Percentiles rank a stretch among this genome's conserved stretches.
These are phyloP conservation scores for Trichosporon inkin DNA, from an alignment of 1,284 basidiomycete genomes.

Conservation along the genomic window DNA sequence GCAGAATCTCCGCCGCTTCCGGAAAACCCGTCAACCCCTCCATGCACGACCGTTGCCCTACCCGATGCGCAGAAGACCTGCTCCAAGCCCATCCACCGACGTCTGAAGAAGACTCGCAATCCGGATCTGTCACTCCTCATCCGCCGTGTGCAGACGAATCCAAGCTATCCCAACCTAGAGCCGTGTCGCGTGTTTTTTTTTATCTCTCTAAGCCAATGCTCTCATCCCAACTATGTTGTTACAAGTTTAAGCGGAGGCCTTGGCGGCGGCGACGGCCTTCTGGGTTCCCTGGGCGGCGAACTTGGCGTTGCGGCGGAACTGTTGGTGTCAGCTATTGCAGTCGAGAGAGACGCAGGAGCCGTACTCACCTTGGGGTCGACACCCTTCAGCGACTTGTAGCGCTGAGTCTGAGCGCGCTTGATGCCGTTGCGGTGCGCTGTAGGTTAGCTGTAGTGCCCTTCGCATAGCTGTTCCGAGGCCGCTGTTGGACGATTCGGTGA, in stretches of 20 bases:
- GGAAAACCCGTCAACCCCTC: too few relatives aligned
- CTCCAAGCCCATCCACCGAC: too few relatives aligned
- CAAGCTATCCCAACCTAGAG: background rate
- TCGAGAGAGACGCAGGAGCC: too few relatives aligned
- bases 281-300: conserved; percentile 51
- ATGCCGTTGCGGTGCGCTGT: conserved; percentile 94
- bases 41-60: too few relatives aligned
- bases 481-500: background rate
- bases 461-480: background rate
- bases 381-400: conserved; percentile 84
- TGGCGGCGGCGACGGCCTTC: conserved; percentile 44
- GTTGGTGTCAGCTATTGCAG: background rate
- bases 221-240: conserved; percentile 23
- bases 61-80: too few relatives aligned
- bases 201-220: conserved; percentile 19
- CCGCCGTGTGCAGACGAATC: background rate
- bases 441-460: conserved; percentile 7
- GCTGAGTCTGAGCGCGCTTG: conserved; percentile 70
- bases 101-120: too few relatives aligned
- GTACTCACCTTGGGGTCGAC: conserved; percentile 55
- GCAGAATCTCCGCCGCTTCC: too few relatives aligned
- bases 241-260: conserved; percentile 32
- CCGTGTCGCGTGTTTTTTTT: too few relatives aligned
- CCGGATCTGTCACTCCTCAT: too few relatives aligned
- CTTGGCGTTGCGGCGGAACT: conserved; percentile 53